These are phyloP conservation scores for Penicillium expansum DNA, from an alignment of 2,329 filamentous ascomycete genomes.

Conservation along the genomic window DNA sequence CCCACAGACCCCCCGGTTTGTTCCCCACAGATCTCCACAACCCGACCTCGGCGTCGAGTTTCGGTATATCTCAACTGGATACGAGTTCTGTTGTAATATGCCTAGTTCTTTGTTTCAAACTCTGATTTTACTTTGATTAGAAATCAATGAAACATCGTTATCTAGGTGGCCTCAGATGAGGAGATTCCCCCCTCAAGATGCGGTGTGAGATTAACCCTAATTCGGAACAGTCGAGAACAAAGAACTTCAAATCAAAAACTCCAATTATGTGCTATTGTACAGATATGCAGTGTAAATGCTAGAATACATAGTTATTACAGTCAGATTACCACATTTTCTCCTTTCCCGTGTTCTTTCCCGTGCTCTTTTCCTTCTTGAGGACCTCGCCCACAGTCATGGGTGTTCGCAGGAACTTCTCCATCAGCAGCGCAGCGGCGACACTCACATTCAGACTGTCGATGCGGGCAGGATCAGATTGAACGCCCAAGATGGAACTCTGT, in stretches of 20 bases:
- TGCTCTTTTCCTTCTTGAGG: conserved; percentile 17
- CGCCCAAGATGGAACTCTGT: conserved; percentile 40
- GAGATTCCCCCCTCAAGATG: not conserved
- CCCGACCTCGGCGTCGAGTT: conserved; percentile 6
- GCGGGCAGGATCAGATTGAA: conserved; percentile 43
- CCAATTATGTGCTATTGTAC: conserved; percentile 13
- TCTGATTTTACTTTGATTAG: not conserved
- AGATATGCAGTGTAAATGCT: conserved; percentile 11
- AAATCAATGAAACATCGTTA: not conserved
- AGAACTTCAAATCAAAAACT: not conserved
- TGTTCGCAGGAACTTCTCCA: conserved; percentile 40
- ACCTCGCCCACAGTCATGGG: conserved; percentile 29
- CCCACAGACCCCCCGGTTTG: conserved; percentile 10
- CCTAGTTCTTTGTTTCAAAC: not conserved
- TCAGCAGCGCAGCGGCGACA: conserved; percentile 75
- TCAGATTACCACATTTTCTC: conserved; percentile 17
- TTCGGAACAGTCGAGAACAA: not conserved
- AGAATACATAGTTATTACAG: conserved; percentile 11
- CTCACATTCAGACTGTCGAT: conserved; percentile 94
- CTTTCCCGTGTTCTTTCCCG: not conserved
- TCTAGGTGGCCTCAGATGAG: not conserved
- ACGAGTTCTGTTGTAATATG: not conserved
- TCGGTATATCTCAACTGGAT: not conserved
- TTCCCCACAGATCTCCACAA: conserved; percentile 5
- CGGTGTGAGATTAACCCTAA: not conserved